These are phyloP conservation scores for Acanthamoeba rhysodes DNA, from an alignment of 208 protist genomes.

Conservation along the genomic window DNA sequence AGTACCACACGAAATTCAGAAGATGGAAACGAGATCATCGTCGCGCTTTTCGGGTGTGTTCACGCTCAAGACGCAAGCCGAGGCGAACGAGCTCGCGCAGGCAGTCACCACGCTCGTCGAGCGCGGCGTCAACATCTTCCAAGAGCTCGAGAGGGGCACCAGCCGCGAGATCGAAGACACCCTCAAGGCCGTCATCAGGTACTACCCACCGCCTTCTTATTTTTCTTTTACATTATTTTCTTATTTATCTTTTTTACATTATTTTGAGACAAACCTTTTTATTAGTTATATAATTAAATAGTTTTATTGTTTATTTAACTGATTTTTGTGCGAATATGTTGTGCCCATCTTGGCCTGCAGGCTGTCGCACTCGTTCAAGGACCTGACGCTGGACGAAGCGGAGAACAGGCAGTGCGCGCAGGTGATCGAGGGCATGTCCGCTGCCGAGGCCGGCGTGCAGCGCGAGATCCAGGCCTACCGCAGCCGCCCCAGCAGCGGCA, in stretches of 20 bases:
- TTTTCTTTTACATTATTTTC: background rate
- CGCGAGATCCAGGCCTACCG: background rate
- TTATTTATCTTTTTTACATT: background rate
- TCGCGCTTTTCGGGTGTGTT: slow-evolving; percentile 5
- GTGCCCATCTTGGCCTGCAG: background rate
- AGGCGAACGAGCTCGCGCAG: background rate
- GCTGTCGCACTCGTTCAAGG: slow-evolving; percentile 36
- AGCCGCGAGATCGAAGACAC: background rate
- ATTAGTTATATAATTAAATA: no score
- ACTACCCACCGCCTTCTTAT: background rate
- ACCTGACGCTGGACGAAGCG: background rate
- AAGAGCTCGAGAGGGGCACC: background rate
- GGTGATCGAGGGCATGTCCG: slow-evolving; percentile 6
- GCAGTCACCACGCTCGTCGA: background rate
- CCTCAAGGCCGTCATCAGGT: slow-evolving; percentile 23
- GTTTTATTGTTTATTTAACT: background rate
- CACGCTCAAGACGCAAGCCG: background rate
- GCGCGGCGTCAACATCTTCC: slow-evolving; percentile 57
- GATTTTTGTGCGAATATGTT: no score
- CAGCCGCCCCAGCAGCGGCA: background rate
- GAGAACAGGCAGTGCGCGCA: background rate
- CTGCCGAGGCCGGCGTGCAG: background rate
- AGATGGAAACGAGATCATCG: background rate
- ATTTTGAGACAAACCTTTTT: background rate
- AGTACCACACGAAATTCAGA: no score